Conservation (phyloP, 495 filamentous ascomycete species). For the Aspergillus mulundensis region DNA sequence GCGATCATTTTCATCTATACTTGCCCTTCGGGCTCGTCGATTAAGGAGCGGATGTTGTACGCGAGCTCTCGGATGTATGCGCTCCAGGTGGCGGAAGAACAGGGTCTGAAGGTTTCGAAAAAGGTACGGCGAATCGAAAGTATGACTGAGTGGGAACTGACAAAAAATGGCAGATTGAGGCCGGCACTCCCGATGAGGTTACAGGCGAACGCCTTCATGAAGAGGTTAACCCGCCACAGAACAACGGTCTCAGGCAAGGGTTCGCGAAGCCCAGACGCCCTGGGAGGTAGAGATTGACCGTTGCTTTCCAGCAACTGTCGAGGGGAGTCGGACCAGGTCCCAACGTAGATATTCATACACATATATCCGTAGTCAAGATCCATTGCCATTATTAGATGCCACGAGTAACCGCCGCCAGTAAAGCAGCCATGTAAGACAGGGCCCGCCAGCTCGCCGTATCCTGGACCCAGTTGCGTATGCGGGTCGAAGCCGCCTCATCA, state of each 20-base stretch:
- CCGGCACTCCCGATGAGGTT: slow-evolving; percentile 71
- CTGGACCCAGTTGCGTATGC: neutral
- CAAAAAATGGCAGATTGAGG: slow-evolving; percentile 51
- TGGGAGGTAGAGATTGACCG: slow-evolving; percentile 44
- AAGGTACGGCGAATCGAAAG: slow-evolving; percentile 45
- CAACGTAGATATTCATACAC: slow-evolving; percentile 1
- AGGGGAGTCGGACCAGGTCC: neutral
- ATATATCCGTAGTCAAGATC: slow-evolving; percentile 13
- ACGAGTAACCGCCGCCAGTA: neutral
- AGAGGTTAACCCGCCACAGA: slow-evolving; percentile 70
- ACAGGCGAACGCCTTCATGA: slow-evolving; percentile 64
- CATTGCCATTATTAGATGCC: slow-evolving; percentile 6
- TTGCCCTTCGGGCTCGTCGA: slow-evolving; percentile 71
- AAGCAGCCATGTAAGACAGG: neutral
- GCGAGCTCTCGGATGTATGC: slow-evolving; percentile 75
- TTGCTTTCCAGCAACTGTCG: neutral
- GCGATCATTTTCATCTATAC: slow-evolving; percentile 91
- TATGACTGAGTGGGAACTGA: slow-evolving; percentile 13
- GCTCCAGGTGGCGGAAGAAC: slow-evolving; percentile 62
- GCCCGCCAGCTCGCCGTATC: neutral
- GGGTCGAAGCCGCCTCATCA: slow-evolving; percentile 28
- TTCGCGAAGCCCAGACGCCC: slow-evolving; percentile 92
- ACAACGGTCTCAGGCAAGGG: slow-evolving; percentile 56
- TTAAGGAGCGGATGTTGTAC: slow-evolving; percentile 95
- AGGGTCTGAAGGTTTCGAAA: slow-evolving; percentile 70